Evolutionary conservation across 495 filamentous ascomycete genomes (phyloP).

Genomic region (Neurospora sp.): DNA sequence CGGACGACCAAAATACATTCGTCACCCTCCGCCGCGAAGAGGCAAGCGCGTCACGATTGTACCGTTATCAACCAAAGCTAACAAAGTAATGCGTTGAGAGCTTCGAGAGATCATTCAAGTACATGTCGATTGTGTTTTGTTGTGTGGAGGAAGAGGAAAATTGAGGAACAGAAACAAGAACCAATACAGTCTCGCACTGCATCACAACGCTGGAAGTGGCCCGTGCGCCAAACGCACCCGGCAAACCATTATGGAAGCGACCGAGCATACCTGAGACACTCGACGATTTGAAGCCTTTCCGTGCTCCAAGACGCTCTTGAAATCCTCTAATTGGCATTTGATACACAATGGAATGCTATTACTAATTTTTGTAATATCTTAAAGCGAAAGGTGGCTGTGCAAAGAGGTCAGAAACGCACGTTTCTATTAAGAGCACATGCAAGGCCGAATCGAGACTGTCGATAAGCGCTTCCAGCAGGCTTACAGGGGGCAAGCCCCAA

Average conservation of each 20-base stretch:
- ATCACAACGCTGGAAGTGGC: not conserved
- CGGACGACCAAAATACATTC: not conserved
- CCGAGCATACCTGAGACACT: not conserved
- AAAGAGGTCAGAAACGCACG: too few species aligned
- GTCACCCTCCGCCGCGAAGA: not conserved
- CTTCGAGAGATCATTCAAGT: too few species aligned
- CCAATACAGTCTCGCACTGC: not conserved
- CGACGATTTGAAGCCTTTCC: not conserved
- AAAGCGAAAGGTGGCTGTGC: too few species aligned
- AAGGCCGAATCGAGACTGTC: not conserved
- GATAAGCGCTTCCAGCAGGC: not conserved
- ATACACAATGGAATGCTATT: not conserved
- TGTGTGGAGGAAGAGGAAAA: too few species aligned
- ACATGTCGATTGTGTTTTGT: too few species aligned
- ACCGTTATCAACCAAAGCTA: not conserved
- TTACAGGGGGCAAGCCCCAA: not conserved
- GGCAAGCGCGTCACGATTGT: not conserved
- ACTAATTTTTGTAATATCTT: too few species aligned
- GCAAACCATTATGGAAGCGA: not conserved
- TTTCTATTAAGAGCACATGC: not conserved
- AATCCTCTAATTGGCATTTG: not conserved
- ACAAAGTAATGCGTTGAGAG: too few species aligned
- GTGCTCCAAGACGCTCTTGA: fast-evolving
- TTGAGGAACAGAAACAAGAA: not conserved
- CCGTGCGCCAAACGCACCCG: not conserved